These are phyloP conservation scores for Russula lepida DNA, from an alignment of 768 basidiomycete genomes.

Conservation along the genomic window DNA sequence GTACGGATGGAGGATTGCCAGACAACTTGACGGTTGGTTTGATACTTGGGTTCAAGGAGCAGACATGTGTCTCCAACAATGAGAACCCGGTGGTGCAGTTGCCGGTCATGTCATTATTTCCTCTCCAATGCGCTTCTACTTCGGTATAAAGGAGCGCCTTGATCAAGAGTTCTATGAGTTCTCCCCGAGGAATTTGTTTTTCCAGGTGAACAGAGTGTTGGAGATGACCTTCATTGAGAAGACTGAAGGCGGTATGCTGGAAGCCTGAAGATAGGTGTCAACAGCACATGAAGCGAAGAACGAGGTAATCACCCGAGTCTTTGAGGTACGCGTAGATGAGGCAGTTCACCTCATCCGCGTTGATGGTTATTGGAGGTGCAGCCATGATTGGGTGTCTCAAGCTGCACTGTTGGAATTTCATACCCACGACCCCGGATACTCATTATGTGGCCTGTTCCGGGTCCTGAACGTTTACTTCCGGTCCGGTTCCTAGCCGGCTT, in stretches of 20 bases:
- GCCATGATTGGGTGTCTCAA: constrained; percentile 17
- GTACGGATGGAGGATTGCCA: constrained; percentile 1
- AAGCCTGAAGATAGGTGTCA: constrained; percentile 45
- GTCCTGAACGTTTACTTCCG: not conserved
- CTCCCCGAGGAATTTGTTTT: constrained; percentile 73
- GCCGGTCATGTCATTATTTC: constrained; percentile 42
- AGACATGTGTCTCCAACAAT: constrained; percentile 66
- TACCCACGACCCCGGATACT: constrained; percentile 23
- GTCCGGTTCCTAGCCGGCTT: not conserved
- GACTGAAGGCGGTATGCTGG: constrained; percentile 71
- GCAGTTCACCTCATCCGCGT: constrained; percentile 79
- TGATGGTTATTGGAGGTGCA: constrained; percentile 46
- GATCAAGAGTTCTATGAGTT: constrained; percentile 69
- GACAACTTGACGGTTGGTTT: constrained; percentile 20
- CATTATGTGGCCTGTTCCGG: not conserved
- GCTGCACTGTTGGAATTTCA: not conserved
- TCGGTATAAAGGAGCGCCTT: constrained; percentile 77
- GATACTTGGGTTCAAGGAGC: constrained; percentile 43
- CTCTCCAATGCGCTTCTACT: constrained; percentile 77
- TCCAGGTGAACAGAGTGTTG: constrained; percentile 59
- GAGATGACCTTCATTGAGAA: constrained; percentile 65
- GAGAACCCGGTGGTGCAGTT: constrained; percentile 68
- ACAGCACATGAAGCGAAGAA: not conserved
- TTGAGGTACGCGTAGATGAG: constrained; percentile 78
- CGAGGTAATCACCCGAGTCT: constrained; percentile 56